These are phyloP conservation scores for Candida stauntonica DNA, from an alignment of 805 yeast species.

Conservation along the genomic window DNA sequence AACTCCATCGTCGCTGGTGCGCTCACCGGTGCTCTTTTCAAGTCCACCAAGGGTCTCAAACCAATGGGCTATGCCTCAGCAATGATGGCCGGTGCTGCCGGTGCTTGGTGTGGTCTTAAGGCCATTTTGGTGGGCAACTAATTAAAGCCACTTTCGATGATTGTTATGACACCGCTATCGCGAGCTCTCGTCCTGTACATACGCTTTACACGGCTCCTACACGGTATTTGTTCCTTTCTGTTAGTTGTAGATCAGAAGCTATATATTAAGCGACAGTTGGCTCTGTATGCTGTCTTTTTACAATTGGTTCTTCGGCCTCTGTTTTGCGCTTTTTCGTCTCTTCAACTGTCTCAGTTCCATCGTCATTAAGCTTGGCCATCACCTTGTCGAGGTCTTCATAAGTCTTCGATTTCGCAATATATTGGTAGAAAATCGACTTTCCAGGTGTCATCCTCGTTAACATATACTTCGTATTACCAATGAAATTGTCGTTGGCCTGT, in stretches of 20 bases:
- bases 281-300: constrained; percentile 19
- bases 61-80: constrained; percentile 88
- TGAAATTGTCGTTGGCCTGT: constrained; percentile 51
- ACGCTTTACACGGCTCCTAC: too few relatives aligned
- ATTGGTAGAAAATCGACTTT: constrained; percentile 53
- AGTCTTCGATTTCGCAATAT: constrained; percentile 51
- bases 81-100: constrained; percentile 85
- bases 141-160: constrained; percentile 4
- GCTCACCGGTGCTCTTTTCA: constrained; percentile 86
- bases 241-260: too few relatives aligned
- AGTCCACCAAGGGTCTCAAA: constrained; percentile 75
- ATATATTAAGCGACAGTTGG: constrained; percentile 7
- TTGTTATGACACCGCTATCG: constrained; percentile 8
- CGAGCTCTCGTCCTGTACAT: not conserved
- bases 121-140: constrained; percentile 19
- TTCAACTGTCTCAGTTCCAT: constrained; percentile 14
- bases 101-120: constrained; percentile 87
- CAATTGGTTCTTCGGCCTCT: not conserved
- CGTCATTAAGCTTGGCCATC: constrained; percentile 17
- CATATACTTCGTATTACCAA: constrained; percentile 78
- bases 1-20: constrained; percentile 90
- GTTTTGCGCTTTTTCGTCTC: constrained; percentile 18
- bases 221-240: too few relatives aligned
- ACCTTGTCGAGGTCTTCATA: constrained; percentile 42
- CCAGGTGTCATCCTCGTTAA: constrained; percentile 77